Base-by-base conservation (phyloP, 140 eudicot species). In the Flaveria floridana region DNA sequence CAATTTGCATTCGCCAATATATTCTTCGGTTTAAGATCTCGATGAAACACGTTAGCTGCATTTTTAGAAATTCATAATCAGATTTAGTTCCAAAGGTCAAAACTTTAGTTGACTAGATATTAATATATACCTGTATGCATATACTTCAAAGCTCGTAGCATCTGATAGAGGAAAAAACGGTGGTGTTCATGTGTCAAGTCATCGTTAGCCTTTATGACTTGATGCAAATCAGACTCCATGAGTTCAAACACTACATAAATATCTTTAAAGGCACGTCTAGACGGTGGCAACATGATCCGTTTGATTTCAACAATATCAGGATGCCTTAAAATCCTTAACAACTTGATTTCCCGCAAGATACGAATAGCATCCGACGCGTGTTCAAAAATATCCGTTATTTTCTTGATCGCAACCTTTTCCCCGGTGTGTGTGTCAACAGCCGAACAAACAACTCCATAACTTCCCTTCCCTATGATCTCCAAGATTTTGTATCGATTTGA, bases 171-270 rank as follows among this genome's bases (percentile, higher is more conserved):
- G 74, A 92, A 92, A 79, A 92, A 92, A 4, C 91, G 96, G 44
- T 92, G 98, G 68, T 92, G 98, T 65, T 92, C 98, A 71, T 84
- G 95, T 3, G 98, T 92, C 84, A 92, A 85, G 80, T 92, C 98
- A 78, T 89, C 96, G 72, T 92, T 92, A 71, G 98, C 96, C 76
- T 92, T 92, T 76, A 92, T 92, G 39, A 92, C 98, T 85, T 92
- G 98, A 67, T 92, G 98, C 75, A 92, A 96, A 79, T 92, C 96
- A 12, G 98, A 92, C 67, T 92, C 98, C 98, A 92, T 92, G 71
- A 92, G 96, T 89, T 92, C 98, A 80, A 92, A 92, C 18, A 92
- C 98, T 41, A 92, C 98, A 80, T 84, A 92, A 34, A 92, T 89
- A 76, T 92, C 98, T 81, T 80, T 92, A 75, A 92, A 92, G 23